These are phyloP conservation scores for Brettanomyces anomalus DNA, from an alignment of 805 yeast species.

Conservation along the genomic window DNA sequence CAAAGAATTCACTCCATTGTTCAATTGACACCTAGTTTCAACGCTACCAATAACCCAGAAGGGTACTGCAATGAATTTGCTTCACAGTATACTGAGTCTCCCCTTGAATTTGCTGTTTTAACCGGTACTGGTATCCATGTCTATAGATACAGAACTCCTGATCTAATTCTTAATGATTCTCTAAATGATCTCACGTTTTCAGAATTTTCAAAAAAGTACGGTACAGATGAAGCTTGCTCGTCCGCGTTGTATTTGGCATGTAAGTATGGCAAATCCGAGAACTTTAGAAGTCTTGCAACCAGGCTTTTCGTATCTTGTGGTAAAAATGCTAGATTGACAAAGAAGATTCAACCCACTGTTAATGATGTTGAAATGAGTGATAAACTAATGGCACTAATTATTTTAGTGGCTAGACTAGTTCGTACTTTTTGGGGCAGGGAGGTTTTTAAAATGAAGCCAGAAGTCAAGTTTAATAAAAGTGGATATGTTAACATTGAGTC, in stretches of 20 bases:
- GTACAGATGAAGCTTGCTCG: conserved; percentile 84
- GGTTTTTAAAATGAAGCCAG: conserved; percentile 41
- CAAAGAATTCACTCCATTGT: conserved; percentile 58
- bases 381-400: conserved; percentile 79
- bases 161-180: conserved; percentile 57
- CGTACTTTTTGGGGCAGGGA: conserved; percentile 71
- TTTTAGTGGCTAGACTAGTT: conserved; percentile 68
- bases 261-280: conserved; percentile 53
- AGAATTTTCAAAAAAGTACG: conserved; percentile 68
- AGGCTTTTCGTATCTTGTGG: conserved; percentile 46
- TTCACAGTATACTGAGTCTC: conserved; percentile 63
- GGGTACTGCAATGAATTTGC: conserved; percentile 86
- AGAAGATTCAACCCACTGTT: conserved; percentile 32
- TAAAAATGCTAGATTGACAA: conserved; percentile 35
- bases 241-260: conserved; percentile 80
- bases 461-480: conserved; percentile 25
- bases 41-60: conserved; percentile 63
- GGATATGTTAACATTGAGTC: conserved; percentile 30
- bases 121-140: conserved; percentile 73
- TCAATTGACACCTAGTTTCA: conserved; percentile 59
- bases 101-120: conserved; percentile 70
- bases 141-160: conserved; percentile 73
- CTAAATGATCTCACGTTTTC: conserved; percentile 58
- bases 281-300: conserved; percentile 37
- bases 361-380: conserved; percentile 86